phyloP scores from a whole-genome alignment of 2,329 filamentous ascomycete species.

The Pseudopithomyces maydicus region DNA sequence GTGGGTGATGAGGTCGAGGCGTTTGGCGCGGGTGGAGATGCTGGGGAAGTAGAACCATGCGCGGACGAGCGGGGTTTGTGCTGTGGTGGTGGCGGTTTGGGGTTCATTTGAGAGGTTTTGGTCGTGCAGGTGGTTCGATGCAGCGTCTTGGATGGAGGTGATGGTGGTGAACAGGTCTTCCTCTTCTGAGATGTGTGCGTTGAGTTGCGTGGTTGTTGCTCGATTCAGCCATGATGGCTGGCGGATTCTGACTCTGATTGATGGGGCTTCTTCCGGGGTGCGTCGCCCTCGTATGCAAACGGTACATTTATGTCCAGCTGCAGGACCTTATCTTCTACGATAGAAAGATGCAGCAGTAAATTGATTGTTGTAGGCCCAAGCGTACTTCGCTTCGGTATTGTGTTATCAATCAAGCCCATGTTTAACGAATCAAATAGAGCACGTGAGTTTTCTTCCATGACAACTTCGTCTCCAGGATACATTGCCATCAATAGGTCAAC shows the following conservation, averaged over 20 bases:
- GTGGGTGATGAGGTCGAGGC: constrained; percentile 61
- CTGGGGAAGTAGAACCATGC: constrained; percentile 70
- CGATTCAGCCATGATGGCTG: constrained; percentile 32
- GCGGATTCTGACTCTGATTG: constrained; percentile 24
- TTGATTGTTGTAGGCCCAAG: constrained; percentile 9
- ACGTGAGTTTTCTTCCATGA: constrained; percentile 14
- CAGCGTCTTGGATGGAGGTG: constrained; percentile 26
- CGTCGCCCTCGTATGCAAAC: constrained; percentile 16
- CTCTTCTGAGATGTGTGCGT: constrained; percentile 4
- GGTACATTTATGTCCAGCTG: constrained; percentile 26
- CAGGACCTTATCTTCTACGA: constrained; percentile 13
- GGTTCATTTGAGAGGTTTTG: neutral
- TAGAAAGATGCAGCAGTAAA: constrained; percentile 16
- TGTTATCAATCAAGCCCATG: neutral
- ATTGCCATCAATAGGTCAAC: constrained; percentile 35
- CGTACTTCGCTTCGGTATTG: neutral
- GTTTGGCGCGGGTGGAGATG: constrained; percentile 63
- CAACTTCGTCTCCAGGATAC: constrained; percentile 28
- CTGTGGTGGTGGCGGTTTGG: neutral
- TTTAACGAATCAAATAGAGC: constrained; percentile 19
- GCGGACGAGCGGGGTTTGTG: constrained; percentile 46
- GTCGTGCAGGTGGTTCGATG: constrained; percentile 9
- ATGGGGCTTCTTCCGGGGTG: constrained; percentile 22
- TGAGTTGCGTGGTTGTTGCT: constrained; percentile 23
- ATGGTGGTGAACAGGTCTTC: constrained; percentile 29